Conservation (phyloP, 2,329 filamentous ascomycete species). For the Trichophyton benhamiae region DNA sequence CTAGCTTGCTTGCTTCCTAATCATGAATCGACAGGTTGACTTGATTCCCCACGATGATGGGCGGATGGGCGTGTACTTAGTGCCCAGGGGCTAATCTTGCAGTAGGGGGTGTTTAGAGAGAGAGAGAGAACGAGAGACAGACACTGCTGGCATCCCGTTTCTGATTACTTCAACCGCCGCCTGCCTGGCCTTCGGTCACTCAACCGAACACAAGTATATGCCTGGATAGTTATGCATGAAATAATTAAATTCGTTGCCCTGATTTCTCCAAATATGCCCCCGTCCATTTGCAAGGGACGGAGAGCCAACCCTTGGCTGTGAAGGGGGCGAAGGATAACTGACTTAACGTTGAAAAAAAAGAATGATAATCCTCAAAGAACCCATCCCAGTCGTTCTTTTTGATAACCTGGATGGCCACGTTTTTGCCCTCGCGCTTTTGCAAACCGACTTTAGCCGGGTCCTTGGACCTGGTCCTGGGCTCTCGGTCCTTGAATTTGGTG, state of each 20-base stretch:
- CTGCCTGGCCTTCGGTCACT: neutral
- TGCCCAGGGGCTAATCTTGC: neutral
- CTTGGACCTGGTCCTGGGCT: neutral
- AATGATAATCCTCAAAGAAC: neutral
- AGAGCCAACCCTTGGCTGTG: neutral
- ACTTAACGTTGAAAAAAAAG: neutral
- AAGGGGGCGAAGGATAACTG: neutral
- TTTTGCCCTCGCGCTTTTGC: neutral
- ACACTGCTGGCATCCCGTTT: neutral
- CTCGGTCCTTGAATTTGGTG: neutral
- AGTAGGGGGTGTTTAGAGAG: neutral
- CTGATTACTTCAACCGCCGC: neutral
- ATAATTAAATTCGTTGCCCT: neutral
- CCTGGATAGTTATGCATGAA: neutral
- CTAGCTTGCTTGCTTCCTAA: neutral
- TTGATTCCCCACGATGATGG: neutral
- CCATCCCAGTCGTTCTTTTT: neutral
- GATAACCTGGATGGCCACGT: neutral
- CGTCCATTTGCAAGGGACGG: neutral
- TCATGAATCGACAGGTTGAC: neutral
- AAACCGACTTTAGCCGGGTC: constrained; percentile 1
- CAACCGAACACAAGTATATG: neutral
- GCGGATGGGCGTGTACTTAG: neutral
- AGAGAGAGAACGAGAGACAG: neutral
- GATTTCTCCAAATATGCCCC: neutral